Evolutionary conservation across 2,329 filamentous ascomycete genomes (phyloP).

Genomic region (Apiospora rasikravindrae): DNA sequence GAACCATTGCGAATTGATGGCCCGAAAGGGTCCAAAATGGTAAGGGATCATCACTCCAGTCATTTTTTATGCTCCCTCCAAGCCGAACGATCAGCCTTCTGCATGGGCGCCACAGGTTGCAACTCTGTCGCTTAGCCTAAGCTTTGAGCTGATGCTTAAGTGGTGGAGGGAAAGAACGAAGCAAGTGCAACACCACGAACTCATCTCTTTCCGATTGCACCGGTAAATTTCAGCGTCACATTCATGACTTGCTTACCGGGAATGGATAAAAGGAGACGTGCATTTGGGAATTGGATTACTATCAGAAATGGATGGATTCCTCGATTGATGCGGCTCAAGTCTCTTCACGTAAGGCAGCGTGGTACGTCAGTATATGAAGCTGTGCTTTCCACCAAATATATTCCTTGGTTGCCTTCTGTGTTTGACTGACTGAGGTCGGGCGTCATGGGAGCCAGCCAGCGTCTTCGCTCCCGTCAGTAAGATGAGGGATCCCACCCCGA

Average conservation of each 20-base stretch:
- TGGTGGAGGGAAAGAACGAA: not conserved
- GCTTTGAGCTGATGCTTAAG: not conserved
- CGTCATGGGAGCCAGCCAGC: not conserved
- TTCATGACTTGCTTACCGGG: not conserved
- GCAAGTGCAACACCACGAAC: not conserved
- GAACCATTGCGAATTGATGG: not conserved
- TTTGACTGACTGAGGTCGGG: not conserved
- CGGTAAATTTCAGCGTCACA: slow-evolving; percentile 9
- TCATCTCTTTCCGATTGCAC: not conserved
- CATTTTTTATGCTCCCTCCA: not conserved
- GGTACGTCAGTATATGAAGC: not conserved
- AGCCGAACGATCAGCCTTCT: not conserved
- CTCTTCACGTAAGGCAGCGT: not conserved
- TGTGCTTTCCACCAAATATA: not conserved
- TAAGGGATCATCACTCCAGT: not conserved
- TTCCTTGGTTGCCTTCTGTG: not conserved
- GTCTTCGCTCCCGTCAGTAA: too few relatives aligned
- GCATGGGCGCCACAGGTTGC: slow-evolving; percentile 1
- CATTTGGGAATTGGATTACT: not conserved
- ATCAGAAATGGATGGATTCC: not conserved
- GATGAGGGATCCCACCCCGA: too few relatives aligned
- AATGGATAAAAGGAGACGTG: not conserved
- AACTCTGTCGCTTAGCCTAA: slow-evolving; percentile 5
- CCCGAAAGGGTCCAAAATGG: not conserved
- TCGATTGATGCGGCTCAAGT: not conserved